Conservation (phyloP, 192 early-diverging fungal species). For the Umbelopsis sp. region DNA sequence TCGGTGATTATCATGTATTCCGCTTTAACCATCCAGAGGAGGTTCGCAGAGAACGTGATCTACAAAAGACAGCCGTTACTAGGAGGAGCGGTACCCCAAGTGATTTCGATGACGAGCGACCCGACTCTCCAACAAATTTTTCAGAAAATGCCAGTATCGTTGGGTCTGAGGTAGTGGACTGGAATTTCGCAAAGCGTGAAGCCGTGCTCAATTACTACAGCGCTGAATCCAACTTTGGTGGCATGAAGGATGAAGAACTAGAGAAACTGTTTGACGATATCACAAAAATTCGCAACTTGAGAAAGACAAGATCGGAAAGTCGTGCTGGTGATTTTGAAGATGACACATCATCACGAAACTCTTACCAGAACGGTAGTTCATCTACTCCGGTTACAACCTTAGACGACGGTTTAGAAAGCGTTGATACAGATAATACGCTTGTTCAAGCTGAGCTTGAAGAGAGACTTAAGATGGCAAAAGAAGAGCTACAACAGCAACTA, state of each 20-base stretch:
- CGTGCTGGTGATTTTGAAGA: constrained; percentile 39
- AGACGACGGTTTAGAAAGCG: constrained; percentile 42
- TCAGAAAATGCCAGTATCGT: constrained; percentile 37
- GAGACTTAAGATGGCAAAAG: constrained; percentile 50
- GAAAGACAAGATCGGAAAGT: constrained; percentile 56
- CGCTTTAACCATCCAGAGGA: constrained; percentile 85
- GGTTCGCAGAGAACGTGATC: constrained; percentile 65
- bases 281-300: constrained; percentile 52
- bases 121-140: constrained; percentile 34
- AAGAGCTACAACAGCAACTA: constrained; percentile 54
- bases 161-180: constrained; percentile 65
- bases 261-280: constrained; percentile 61
- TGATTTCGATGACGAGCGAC: constrained; percentile 25
- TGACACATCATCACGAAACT: constrained; percentile 25
- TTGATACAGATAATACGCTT: constrained; percentile 38
- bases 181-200: constrained; percentile 78
- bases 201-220: constrained; percentile 56
- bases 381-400: constrained; percentile 18
- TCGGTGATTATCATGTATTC: constrained; percentile 83
- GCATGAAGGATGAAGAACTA: constrained; percentile 59
- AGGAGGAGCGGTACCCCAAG: constrained; percentile 29
- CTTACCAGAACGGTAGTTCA: constrained; percentile 28
- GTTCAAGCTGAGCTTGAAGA: constrained; percentile 38
- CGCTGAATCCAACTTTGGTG: constrained; percentile 48
- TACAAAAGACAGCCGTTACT: constrained; percentile 25